Evolutionary conservation across 2,329 filamentous ascomycete genomes (phyloP).

Genomic region (Incumbomyces delicatus): DNA sequence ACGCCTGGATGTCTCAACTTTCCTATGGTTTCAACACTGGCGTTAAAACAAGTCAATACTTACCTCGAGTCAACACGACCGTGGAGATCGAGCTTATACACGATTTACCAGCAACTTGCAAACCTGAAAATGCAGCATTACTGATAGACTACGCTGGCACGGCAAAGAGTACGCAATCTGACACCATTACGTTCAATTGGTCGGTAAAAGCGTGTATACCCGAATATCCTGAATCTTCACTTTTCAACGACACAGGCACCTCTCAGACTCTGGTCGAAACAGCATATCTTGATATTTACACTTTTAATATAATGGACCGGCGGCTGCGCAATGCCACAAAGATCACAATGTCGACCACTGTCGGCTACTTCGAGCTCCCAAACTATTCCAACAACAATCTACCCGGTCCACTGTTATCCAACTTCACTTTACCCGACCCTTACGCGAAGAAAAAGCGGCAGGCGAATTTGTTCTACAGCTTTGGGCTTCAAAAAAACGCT

Average conservation of each 20-base stretch:
- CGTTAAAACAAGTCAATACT: conserved; percentile 20
- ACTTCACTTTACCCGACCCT: neutral
- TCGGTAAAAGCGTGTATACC: too few species aligned
- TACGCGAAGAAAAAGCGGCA: neutral
- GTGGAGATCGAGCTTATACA: conserved; percentile 16
- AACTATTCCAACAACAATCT: conserved; percentile 22
- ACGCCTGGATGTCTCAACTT: neutral
- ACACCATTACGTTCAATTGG: too few species aligned
- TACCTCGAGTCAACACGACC: conserved; percentile 24
- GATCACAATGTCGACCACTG: conserved; percentile 22
- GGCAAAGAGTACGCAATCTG: too few species aligned
- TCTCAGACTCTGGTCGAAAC: too few species aligned
- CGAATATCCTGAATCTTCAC: too few species aligned
- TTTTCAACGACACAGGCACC: too few species aligned
- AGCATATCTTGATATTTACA: too few species aligned
- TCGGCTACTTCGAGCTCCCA: conserved; percentile 27
- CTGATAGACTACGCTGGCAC: conserved; percentile 14
- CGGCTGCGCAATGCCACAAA: too few species aligned
- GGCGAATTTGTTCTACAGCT: too few species aligned
- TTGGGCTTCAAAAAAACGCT: too few species aligned
- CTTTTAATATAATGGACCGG: too few species aligned
- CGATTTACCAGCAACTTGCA: conserved; percentile 20
- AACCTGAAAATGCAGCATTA: conserved; percentile 14
- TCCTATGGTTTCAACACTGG: neutral
- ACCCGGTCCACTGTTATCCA: conserved; percentile 11